Conservation (phyloP, 345 rosid genomes). For the Rubroshorea leprosula region DNA sequence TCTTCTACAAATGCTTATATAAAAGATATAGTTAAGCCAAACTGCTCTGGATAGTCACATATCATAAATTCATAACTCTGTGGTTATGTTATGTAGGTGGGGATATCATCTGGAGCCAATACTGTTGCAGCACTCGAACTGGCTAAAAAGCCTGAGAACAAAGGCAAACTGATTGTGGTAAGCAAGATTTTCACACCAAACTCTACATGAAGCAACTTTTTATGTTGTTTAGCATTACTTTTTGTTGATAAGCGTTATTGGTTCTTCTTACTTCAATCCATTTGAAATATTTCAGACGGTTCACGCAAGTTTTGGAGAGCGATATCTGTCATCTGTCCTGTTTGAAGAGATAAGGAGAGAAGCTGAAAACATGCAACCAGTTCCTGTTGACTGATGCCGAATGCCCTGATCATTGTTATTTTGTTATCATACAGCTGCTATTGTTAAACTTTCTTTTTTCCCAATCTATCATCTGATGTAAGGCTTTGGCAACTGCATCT, state of each 20-base stretch:
- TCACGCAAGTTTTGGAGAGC: conserved; percentile 93
- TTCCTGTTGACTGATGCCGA: conserved; percentile 55
- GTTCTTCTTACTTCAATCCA: no score
- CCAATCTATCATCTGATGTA: no score
- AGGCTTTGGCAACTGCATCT: no score
- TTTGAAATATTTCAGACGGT: conserved; percentile 53
- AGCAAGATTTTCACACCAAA: conserved; percentile 6
- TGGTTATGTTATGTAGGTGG: conserved; percentile 44
- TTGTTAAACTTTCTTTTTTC: neutral
- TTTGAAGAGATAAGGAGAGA: conserved; percentile 84
- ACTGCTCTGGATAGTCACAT: no score
- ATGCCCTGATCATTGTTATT: no score
- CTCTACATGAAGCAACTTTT: neutral
- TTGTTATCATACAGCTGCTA: no score
- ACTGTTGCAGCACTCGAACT: conserved; percentile 82
- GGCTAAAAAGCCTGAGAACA: conserved; percentile 85
- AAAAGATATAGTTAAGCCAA: no score
- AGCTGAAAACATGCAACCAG: conserved; percentile 90
- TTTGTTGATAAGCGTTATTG: no score
- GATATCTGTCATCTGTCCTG: conserved; percentile 77
- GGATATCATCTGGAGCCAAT: conserved; percentile 94
- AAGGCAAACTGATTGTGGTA: conserved; percentile 97
- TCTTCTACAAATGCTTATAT: no score
- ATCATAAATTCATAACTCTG: no score
- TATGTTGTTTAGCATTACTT: neutral